These are phyloP conservation scores for Claviceps sp. DNA, from an alignment of 2,329 filamentous ascomycete species.

Conservation along the genomic window DNA sequence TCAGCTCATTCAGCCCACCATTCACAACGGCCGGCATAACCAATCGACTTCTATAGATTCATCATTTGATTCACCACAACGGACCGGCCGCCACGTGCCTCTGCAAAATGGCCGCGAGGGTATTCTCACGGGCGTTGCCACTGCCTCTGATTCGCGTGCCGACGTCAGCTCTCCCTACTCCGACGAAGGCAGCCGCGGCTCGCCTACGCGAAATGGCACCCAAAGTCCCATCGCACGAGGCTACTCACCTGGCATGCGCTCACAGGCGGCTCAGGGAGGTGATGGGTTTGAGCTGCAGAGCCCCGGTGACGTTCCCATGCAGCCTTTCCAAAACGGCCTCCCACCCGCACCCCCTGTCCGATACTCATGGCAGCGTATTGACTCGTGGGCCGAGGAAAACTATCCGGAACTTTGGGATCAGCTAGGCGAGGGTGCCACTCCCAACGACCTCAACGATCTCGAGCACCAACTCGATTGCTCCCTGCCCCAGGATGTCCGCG, in stretches of 20 bases:
- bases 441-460: slow-evolving; percentile 91
- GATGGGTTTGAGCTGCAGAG: slow-evolving; percentile 58
- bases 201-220: slow-evolving; percentile 38
- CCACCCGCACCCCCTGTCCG: slow-evolving; percentile 76
- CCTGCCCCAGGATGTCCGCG: slow-evolving; percentile 81
- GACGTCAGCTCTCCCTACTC: slow-evolving; percentile 70
- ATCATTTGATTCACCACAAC: slow-evolving; percentile 82
- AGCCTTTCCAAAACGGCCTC: slow-evolving; percentile 82
- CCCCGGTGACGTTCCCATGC: slow-evolving; percentile 86
- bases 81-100: slow-evolving; percentile 79
- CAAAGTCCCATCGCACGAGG: slow-evolving; percentile 44
- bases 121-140: slow-evolving; percentile 76
- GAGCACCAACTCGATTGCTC: slow-evolving; percentile 94
- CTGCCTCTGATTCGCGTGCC: slow-evolving; percentile 74
- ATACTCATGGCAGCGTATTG: slow-evolving; percentile 91
- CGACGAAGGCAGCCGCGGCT: slow-evolving; percentile 50
- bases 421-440: slow-evolving; percentile 78
- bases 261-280: slow-evolving; percentile 53
- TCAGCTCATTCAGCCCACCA: not conserved
- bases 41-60: slow-evolving; percentile 49
- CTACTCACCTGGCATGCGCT: slow-evolving; percentile 84
- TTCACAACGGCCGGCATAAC: not conserved
- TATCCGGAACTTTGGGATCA: slow-evolving; percentile 93
- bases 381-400: slow-evolving; percentile 85
- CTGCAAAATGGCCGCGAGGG: slow-evolving; percentile 70